Percentiles rank a stretch among this genome's conserved stretches.
Evolutionary conservation across 306 rosid genomes (phyloP).

Genomic region (Casuarina equisetifolia): DNA sequence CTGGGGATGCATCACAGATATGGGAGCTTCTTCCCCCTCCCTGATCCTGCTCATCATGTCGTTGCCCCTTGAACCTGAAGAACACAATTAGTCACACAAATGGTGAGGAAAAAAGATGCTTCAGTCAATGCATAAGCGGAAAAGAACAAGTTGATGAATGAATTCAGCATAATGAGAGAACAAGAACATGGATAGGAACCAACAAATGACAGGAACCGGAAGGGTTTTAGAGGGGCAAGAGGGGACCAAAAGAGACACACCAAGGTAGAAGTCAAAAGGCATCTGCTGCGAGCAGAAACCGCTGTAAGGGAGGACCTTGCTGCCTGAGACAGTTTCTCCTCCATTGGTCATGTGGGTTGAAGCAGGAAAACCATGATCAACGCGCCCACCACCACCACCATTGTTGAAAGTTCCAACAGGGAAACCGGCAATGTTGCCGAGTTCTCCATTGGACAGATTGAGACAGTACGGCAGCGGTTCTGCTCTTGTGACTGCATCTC

Average conservation of each 20-base stretch:
- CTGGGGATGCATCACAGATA: conserved; percentile 25
- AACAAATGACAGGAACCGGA: not conserved
- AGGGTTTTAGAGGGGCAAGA: not conserved
- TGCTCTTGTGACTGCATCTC: conserved; percentile 28
- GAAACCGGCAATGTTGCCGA: conserved; percentile 22
- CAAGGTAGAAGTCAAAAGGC: conserved; percentile 57
- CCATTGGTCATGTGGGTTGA: conserved; percentile 37
- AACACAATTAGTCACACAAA: not conserved
- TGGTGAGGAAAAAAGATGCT: not conserved
- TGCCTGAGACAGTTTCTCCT: conserved; percentile 43
- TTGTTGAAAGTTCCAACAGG: conserved; percentile 39
- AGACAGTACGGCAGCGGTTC: conserved; percentile 33
- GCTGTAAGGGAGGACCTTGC: conserved; percentile 29
- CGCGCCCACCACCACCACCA: conserved; percentile 29
- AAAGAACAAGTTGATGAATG: too few species aligned
- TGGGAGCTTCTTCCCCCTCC: conserved; percentile 36
- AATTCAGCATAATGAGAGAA: too few species aligned
- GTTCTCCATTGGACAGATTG: conserved; percentile 30
- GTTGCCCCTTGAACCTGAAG: conserved; percentile 45
- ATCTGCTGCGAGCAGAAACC: conserved; percentile 44
- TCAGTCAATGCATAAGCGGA: conserved; percentile 5
- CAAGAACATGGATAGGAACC: conserved; percentile 3
- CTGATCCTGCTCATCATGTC: conserved; percentile 33
- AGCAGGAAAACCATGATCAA: conserved; percentile 39
- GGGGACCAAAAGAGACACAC: conserved; percentile 28